Percentiles rank a stretch among this genome's conserved stretches.
These are phyloP conservation scores for Funneliformis geosporum DNA, from an alignment of 192 early-diverging fungal species.

Conservation along the genomic window DNA sequence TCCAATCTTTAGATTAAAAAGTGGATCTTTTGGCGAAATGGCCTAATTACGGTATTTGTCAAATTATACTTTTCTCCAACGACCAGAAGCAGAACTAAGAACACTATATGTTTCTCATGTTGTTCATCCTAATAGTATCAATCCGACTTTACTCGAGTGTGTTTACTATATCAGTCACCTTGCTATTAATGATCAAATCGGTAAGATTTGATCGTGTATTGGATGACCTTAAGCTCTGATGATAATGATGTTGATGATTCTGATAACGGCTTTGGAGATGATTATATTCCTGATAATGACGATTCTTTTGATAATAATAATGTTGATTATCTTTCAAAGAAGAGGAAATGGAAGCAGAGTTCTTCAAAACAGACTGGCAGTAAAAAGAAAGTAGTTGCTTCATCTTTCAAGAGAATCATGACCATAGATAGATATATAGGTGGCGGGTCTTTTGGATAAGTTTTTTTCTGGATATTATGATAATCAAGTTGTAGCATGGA, in stretches of 20 bases:
- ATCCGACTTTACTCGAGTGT: slow-evolving; percentile 23
- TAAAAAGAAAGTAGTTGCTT: not conserved
- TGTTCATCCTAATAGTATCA: not conserved
- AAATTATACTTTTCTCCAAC: slow-evolving; percentile 6
- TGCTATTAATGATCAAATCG: slow-evolving; percentile 18
- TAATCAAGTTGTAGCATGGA: slow-evolving; percentile 5
- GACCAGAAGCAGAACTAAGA: slow-evolving; percentile 1
- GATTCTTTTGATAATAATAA: slow-evolving; percentile 8
- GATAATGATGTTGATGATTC: not conserved
- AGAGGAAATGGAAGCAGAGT: slow-evolving; percentile 3
- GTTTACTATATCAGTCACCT: slow-evolving; percentile 10
- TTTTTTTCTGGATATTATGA: slow-evolving; percentile 19
- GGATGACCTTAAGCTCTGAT: not conserved
- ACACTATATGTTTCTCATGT: slow-evolving; percentile 18
- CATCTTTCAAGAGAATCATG: not conserved
- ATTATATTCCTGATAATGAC: not conserved
- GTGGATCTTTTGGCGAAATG: slow-evolving; percentile 21
- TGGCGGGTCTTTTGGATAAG: slow-evolving; percentile 5
- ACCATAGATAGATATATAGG: slow-evolving; percentile 14
- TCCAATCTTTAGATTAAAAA: slow-evolving; percentile 11
- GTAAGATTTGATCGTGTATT: slow-evolving; percentile 15
- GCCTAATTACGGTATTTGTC: slow-evolving; percentile 23
- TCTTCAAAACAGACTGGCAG: not conserved
- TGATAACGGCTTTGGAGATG: slow-evolving; percentile 8
- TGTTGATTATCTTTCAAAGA: not conserved